Evolutionary conservation across 352 stramenopile species (phyloP).

Genomic region (Globisporangium nagaii): DNA sequence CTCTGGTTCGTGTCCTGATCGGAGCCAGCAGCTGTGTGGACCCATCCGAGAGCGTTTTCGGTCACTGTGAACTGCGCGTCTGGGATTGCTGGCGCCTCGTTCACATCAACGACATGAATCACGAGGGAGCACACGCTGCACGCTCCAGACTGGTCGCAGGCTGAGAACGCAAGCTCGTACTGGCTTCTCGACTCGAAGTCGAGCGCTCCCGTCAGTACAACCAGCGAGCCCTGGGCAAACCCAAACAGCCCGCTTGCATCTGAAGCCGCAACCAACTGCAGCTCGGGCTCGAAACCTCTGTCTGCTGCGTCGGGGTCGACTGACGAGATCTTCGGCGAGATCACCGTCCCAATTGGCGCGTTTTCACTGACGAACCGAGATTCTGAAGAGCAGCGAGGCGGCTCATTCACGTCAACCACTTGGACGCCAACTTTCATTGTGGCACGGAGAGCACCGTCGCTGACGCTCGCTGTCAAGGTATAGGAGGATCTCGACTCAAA

Average conservation of each 20-base stretch:
- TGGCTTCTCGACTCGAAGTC: neutral
- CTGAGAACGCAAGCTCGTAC: conserved; percentile 1
- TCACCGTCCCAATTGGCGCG: neutral
- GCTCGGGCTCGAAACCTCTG: neutral
- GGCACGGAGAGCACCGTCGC: neutral
- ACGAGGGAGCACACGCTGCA: conserved; percentile 1
- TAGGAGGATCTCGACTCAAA: conserved; percentile 1
- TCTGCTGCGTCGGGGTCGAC: neutral
- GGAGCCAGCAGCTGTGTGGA: conserved; percentile 26
- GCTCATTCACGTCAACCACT: conserved; percentile 8
- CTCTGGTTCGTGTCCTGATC: conserved; percentile 37
- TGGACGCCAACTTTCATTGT: neutral
- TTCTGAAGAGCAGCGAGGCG: neutral
- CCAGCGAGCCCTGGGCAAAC: neutral
- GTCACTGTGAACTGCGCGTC: conserved; percentile 16
- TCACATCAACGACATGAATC: conserved; percentile 3
- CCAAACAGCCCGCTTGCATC: neutral
- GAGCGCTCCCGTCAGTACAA: neutral
- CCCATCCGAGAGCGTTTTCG: conserved; percentile 27
- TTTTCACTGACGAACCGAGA: conserved; percentile 1
- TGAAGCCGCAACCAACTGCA: neutral
- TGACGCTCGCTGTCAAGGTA: neutral
- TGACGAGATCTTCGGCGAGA: neutral
- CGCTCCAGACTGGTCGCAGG: neutral
- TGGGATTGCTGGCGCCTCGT: neutral